Base-by-base conservation (phyloP, 2,329 filamentous ascomycete species). In the Amauroascus verrucosus region DNA sequence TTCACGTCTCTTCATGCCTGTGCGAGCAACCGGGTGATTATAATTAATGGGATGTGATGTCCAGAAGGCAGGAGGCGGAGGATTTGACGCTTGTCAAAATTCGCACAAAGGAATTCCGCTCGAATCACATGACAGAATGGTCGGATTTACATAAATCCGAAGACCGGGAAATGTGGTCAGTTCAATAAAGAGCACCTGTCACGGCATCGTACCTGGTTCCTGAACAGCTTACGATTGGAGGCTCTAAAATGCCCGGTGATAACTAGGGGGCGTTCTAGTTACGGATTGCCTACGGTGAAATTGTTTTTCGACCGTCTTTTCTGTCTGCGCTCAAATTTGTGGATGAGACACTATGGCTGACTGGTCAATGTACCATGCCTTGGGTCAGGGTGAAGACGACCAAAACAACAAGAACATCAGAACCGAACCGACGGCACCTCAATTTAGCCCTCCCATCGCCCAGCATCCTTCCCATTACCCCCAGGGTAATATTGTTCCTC, bases 351-450 rank as follows among this genome's bases (percentile, higher is more conserved):
- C 58, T 58, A 73, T 73, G 71, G 66, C 71, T 53, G 67, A 72
- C 61, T 68, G 65, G 60, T 63, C 65, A 44, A 67, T 68, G 62
- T 72, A 72, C 61, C 64, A 71, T 60, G 57, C 65, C 56, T 61
- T 67, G 60, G 70, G 67, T 54, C 65, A 69, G 58, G 62, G 60
- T 45, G 62, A 62, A 59, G 77, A 83, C 59, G 71, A 75, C 72
- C 79, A 64, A 74, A 79, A 69, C 69, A 81, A 68, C 71, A 77
- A 63, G 70, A 75, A 69, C 66, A 71, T 66, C 73, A 72, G 55
- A 69, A 66, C 61, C 7, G 77, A 79, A 58, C 77, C 75, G 47
- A 72, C 72, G 54, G 72, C 75, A 55, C 73, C 75, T 58, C 79
- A 81, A 61, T 83, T 83, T 66, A 63, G 65, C 46, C 61, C 68